A percentile compares a stretch with the other conserved stretches of the same genome.
phyloP scores from a whole-genome alignment of 345 rosid genomes.

The Lenwebbia sp. region DNA sequence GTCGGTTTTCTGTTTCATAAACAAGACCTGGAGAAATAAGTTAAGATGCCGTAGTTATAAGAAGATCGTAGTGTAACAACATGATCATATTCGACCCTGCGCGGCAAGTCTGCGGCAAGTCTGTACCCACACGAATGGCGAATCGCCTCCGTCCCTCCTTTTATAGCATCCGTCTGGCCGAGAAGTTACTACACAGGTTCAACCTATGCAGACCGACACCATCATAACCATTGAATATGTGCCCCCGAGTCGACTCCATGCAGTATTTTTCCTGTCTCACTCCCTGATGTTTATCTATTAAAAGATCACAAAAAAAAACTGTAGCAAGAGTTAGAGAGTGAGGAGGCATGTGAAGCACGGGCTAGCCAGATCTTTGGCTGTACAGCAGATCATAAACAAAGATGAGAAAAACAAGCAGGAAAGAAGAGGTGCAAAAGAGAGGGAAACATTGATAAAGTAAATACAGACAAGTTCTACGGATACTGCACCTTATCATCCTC shows the following conservation, averaged over 20 bases:
- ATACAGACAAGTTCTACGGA: no score
- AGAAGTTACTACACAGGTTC: not conserved
- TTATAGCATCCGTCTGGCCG: rapidly evolving
- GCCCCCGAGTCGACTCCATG: not conserved
- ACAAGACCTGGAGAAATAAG: not conserved
- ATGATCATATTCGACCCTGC: not conserved
- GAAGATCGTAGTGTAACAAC: not conserved
- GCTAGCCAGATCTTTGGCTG: not conserved
- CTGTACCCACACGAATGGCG: not conserved
- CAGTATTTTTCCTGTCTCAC: not conserved
- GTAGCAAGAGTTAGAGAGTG: not conserved
- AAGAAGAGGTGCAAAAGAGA: no score
- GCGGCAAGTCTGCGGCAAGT: no score
- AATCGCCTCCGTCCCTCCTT: not conserved
- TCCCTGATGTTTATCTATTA: not conserved
- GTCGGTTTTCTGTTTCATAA: not conserved
- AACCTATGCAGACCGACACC: not conserved
- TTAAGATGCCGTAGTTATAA: not conserved
- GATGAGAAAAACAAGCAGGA: no score
- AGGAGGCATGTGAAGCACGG: not conserved
- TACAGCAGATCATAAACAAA: no score
- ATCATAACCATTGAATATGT: not conserved
- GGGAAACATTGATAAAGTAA: no score
- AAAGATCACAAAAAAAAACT: not conserved
- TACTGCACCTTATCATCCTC: no score